A percentile compares a stretch with the other conserved stretches of the same genome.
Evolutionary conservation across 495 filamentous ascomycete species (phyloP).

Genomic region (Penicillium malachiteum): DNA sequence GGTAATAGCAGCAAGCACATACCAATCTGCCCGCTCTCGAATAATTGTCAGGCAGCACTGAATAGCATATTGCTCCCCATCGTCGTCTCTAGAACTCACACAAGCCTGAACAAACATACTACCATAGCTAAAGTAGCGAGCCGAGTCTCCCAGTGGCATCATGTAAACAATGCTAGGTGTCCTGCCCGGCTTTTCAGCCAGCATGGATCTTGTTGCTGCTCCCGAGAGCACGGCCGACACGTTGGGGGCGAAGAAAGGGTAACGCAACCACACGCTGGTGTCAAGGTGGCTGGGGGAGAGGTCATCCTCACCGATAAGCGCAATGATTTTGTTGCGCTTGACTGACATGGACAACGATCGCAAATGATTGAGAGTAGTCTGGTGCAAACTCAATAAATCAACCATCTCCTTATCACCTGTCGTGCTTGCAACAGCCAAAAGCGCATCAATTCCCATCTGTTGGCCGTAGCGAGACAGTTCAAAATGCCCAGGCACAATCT

Average conservation of each 20-base stretch:
- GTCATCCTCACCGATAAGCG: slow-evolving; percentile 42
- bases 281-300: slow-evolving; percentile 66
- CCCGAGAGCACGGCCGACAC: slow-evolving; percentile 65
- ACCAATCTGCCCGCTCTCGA: slow-evolving; percentile 64
- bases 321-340: slow-evolving; percentile 73
- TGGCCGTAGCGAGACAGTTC: slow-evolving; percentile 50
- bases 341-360: slow-evolving; percentile 76
- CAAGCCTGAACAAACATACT: slow-evolving; percentile 68
- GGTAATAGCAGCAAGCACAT: slow-evolving; percentile 65
- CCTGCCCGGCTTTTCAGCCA: slow-evolving; percentile 37
- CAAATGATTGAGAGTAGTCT: slow-evolving; percentile 59
- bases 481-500: slow-evolving; percentile 55
- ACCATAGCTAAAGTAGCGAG: slow-evolving; percentile 68
- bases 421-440: slow-evolving; percentile 42
- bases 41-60: slow-evolving; percentile 72
- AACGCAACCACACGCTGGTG: slow-evolving; percentile 71
- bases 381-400: slow-evolving; percentile 52
- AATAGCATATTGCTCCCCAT: slow-evolving; percentile 62
- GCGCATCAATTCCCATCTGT: slow-evolving; percentile 42
- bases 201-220: slow-evolving; percentile 48
- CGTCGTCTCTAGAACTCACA: slow-evolving; percentile 63
- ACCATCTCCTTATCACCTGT: slow-evolving; percentile 49
- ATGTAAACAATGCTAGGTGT: slow-evolving; percentile 56
- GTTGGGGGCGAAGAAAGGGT: slow-evolving; percentile 67
- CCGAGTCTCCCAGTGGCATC: slow-evolving; percentile 72